Evolutionary conservation across 108 stramenopile genomes (phyloP).

Genomic region (Cyclotella sp.): DNA sequence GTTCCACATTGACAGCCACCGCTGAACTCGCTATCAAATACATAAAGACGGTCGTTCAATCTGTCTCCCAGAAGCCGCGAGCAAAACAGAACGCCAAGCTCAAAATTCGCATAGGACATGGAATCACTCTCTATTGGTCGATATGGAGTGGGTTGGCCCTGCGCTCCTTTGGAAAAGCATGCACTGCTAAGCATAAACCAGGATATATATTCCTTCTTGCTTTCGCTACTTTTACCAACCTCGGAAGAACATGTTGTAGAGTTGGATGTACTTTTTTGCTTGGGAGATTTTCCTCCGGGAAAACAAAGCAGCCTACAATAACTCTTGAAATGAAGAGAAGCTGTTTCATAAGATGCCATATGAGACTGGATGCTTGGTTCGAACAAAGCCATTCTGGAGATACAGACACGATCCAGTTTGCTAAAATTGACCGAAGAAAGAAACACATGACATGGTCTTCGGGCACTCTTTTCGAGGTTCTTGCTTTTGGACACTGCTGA

Average conservation of each 20-base stretch:
- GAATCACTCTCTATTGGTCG: constrained; percentile 36
- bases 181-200: constrained; percentile 86
- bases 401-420: constrained; percentile 54
- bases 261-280: constrained; percentile 18
- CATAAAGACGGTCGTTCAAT: constrained; percentile 63
- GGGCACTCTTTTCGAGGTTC: constrained; percentile 15
- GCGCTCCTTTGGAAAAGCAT: constrained; percentile 82
- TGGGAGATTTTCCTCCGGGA: constrained; percentile 17
- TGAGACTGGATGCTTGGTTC: constrained; percentile 46
- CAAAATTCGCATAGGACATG: constrained; percentile 79
- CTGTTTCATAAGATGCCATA: constrained; percentile 22
- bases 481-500: constrained; percentile 4
- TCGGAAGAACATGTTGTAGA: constrained; percentile 1
- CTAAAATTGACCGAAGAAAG: constrained; percentile 73
- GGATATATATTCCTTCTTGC: constrained; percentile 55
- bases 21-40: constrained; percentile 58
- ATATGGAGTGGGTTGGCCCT: constrained; percentile 58
- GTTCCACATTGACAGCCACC: constrained; percentile 48
- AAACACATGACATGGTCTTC: constrained; percentile 58
- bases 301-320: constrained; percentile 63
- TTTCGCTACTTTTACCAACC: neutral
- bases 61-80: constrained; percentile 58
- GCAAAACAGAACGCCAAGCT: constrained; percentile 81
- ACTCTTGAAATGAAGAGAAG: constrained; percentile 78
- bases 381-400: constrained; percentile 70